These are phyloP conservation scores for Erysimum pusillum DNA, from an alignment of 441 rosid species.

Conservation along the genomic window DNA sequence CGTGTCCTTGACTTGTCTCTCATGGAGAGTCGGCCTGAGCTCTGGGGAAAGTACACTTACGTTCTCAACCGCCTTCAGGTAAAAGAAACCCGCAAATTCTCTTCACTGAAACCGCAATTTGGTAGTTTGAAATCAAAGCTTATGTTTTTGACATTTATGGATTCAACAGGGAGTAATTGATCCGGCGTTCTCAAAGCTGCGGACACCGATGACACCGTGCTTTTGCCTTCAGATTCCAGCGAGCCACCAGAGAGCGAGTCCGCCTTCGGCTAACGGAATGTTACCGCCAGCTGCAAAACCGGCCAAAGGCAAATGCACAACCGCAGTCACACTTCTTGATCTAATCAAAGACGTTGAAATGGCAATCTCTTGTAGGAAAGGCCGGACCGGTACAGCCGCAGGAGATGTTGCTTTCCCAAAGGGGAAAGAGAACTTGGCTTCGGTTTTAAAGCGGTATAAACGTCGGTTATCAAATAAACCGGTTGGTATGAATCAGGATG, in stretches of 20 bases:
- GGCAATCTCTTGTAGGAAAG: conserved; percentile 85
- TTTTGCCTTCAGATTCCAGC: conserved; percentile 84
- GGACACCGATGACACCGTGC: conserved; percentile 76
- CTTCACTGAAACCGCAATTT: conserved; percentile 14
- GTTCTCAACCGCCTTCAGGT: conserved; percentile 99
- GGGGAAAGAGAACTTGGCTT: conserved; percentile 93
- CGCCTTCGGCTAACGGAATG: conserved; percentile 74
- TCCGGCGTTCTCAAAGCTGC: conserved; percentile 81
- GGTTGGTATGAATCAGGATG: conserved; percentile 51
- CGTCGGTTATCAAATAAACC: conserved; percentile 78
- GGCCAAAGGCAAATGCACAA: conserved; percentile 83
- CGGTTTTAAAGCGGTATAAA: conserved; percentile 95
- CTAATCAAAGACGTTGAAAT: conserved; percentile 87
- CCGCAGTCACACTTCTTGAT: conserved; percentile 67
- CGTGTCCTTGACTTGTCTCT: conserved; percentile 88
- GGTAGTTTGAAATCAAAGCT: conserved; percentile 16
- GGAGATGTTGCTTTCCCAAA: conserved; percentile 97
- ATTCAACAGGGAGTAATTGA: conserved; percentile 81
- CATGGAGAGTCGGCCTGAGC: conserved; percentile 98
- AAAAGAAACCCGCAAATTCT: conserved; percentile 2
- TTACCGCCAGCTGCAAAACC: conserved; percentile 79
- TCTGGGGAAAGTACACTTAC: conserved; percentile 98
- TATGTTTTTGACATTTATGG: conserved; percentile 28
- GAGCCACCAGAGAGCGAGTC: conserved; percentile 63
- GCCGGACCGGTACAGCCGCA: conserved; percentile 92